These are phyloP conservation scores for Magnaporthiopsis rhizophila DNA, from an alignment of 2,329 filamentous ascomycete genomes.

Conservation along the genomic window DNA sequence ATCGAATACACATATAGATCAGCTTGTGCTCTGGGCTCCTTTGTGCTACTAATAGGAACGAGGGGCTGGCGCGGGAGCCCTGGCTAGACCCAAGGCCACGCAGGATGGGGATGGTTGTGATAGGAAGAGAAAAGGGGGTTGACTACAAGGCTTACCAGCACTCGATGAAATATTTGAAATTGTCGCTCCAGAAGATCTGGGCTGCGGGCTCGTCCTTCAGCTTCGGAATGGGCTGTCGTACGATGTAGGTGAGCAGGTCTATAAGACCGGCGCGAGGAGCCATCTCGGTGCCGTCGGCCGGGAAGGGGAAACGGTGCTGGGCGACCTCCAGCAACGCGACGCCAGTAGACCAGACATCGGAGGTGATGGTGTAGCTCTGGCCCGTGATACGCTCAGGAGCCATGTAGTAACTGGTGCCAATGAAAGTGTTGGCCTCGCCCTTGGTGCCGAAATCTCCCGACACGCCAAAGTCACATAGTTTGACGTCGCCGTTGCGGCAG, in stretches of 20 bases:
- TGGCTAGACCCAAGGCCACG: background rate
- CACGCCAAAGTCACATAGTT: conserved; percentile 97
- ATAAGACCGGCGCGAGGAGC: conserved; percentile 88
- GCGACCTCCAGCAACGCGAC: conserved; percentile 98
- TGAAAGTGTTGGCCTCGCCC: conserved; percentile 97
- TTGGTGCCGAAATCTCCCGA: conserved; percentile 98
- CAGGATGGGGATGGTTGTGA: conserved; percentile 11
- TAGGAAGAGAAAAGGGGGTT: conserved; percentile 6
- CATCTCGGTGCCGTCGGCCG: conserved; percentile 91
- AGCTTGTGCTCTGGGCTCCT: background rate
- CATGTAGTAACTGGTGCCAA: conserved; percentile 99
- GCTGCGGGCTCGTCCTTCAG: conserved; percentile 90
- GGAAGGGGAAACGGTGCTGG: conserved; percentile 96
- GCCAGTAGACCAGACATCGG: conserved; percentile 95
- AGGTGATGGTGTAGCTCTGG: conserved; percentile 96
- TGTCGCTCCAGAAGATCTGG: conserved; percentile 89
- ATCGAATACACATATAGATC: background rate
- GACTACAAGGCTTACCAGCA: conserved; percentile 73
- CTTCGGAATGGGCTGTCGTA: conserved; percentile 88
- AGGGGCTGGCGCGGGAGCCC: background rate
- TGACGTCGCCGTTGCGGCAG: conserved; percentile 86
- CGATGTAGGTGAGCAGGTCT: conserved; percentile 94
- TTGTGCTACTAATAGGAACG: background rate
- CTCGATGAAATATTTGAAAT: conserved; percentile 98
- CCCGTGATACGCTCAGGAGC: conserved; percentile 96